These are phyloP conservation scores for Tetrapisispora nanseiensis DNA, from an alignment of 805 yeast species.

Conservation along the genomic window DNA sequence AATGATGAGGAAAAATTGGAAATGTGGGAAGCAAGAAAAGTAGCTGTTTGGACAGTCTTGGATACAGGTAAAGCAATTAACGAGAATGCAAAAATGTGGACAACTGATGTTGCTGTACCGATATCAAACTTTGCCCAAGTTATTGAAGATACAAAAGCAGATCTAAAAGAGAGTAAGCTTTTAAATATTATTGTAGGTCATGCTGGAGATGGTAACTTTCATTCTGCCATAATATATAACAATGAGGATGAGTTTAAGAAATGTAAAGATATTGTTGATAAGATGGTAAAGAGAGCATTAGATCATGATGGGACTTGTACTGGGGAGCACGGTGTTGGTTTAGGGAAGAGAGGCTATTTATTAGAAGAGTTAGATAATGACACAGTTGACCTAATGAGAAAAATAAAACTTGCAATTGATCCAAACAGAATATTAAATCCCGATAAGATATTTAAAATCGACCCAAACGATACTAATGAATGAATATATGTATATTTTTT, in stretches of 20 bases:
- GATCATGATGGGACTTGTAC: conserved; percentile 73
- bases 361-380: conserved; percentile 56
- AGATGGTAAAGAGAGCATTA: conserved; percentile 58
- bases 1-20: conserved; percentile 53
- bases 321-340: conserved; percentile 83
- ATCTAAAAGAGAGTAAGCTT: conserved; percentile 43
- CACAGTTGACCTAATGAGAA: conserved; percentile 64
- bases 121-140: conserved; percentile 56
- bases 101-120: conserved; percentile 81
- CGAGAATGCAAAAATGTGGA: conserved; percentile 48
- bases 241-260: conserved; percentile 38
- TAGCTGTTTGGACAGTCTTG: conserved; percentile 53
- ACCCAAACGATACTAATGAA: conserved; percentile 33
- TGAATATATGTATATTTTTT: not conserved
- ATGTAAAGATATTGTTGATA: conserved; percentile 42
- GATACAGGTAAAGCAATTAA: conserved; percentile 50
- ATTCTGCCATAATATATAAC: conserved; percentile 52
- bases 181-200: conserved; percentile 62
- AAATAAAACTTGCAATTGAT: conserved; percentile 60
- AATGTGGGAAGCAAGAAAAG: conserved; percentile 69
- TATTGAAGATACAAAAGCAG: conserved; percentile 51
- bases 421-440: conserved; percentile 69
- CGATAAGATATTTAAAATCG: conserved; percentile 66
- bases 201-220: conserved; percentile 80
- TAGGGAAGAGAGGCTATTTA: conserved; percentile 58